Base-by-base conservation (phyloP, 75 land plant species). In the Gnetum montanum region DNA sequence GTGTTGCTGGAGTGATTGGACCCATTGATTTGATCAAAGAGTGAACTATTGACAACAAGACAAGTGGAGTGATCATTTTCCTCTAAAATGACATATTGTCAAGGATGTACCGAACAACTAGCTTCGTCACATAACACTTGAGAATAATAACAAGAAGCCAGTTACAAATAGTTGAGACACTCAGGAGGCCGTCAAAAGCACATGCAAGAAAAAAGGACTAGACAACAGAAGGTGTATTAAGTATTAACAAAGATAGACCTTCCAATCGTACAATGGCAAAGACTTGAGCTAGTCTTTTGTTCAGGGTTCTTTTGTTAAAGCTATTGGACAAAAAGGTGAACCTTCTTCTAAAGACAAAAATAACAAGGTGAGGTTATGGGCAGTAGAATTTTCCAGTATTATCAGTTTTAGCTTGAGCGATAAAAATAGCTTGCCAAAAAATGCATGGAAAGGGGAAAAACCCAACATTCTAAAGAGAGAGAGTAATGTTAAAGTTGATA, bases 1-100 rank as follows among this genome's bases (percentile, higher is more conserved):
- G 85, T 44, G 73, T 79, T 8, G 85, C 85, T 15, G 83, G 79
- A 60, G 79, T 81, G 83, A 51, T 49, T 15, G 85, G 85, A 7
- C 64, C 85, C 26, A 78, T 81, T 13, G 85, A 81, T 61, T 81
- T 54, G 31, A 62, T 41, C 74, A 79, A 55, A 79, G 74, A 50
- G 61, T 81, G 23, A 83, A 79, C 20, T 81, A 59, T 49, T 81
- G 85, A 83, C 85, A 81, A 67, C 85, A 81, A 50, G 85, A 81
- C 38, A 81, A 81, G 67, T 81, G 85, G 85, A 81, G 54, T 66
- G 85, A 83, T 6, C 53, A 74, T 31, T 73, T 81, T 34, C 58
- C 83, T 10, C 70, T 81, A 38, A 81, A 73, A 60, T 81, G 85
- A 83, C 85, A 81, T 62, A 73, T 81, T 49, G 67, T 81, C 4